These are phyloP conservation scores for Neonectria sp. DNA, from an alignment of 2,329 filamentous ascomycete genomes.

Conservation along the genomic window DNA sequence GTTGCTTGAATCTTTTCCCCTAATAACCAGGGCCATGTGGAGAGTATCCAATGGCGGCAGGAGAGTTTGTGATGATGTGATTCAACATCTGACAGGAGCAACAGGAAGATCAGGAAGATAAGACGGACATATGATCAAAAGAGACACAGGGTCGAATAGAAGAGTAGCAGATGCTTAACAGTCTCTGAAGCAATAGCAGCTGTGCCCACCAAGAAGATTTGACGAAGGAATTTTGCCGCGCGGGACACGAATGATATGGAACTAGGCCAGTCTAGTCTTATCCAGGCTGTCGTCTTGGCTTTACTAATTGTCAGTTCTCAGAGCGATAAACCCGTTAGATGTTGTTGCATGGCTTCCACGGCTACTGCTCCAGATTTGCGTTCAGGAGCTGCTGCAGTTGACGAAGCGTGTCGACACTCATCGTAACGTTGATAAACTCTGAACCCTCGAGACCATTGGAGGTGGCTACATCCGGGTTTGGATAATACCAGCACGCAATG, in stretches of 20 bases:
- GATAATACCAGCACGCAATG: conserved; percentile 62
- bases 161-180: background rate
- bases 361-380: conserved; percentile 31
- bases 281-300: too few species aligned
- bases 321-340: background rate
- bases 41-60: background rate
- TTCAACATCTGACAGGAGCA: background rate
- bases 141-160: background rate
- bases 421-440: conserved; percentile 47
- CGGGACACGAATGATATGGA: background rate
- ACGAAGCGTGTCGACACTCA: conserved; percentile 49
- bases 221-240: background rate
- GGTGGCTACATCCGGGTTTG: conserved; percentile 57
- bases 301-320: background rate
- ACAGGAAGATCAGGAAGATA: background rate
- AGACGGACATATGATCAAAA: too few species aligned
- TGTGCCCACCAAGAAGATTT: background rate
- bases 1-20: too few species aligned
- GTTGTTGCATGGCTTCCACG: too few species aligned
- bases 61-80: background rate
- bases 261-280: too few species aligned
- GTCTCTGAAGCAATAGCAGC: background rate
- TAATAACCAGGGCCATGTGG: background rate
- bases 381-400: conserved; percentile 47
- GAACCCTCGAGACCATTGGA: conserved; percentile 49